Percentiles rank a stretch among this genome's conserved stretches.
Evolutionary conservation across 768 basidiomycete genomes (phyloP).

Genomic region (Daedaleopsis nitida): DNA sequence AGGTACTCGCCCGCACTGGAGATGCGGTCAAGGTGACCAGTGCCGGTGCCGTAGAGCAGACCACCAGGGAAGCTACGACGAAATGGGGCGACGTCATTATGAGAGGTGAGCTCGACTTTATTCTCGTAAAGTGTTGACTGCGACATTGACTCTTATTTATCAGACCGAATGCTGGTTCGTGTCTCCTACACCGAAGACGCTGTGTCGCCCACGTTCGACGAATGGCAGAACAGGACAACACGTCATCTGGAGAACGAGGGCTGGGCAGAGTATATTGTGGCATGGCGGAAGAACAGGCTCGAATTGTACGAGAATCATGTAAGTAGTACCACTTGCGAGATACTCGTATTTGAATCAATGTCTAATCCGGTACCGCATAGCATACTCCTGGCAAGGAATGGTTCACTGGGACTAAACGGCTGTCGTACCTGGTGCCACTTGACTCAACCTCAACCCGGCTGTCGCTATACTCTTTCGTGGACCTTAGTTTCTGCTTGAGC

Average conservation of each 20-base stretch:
- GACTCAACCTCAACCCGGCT: slow-evolving; percentile 60
- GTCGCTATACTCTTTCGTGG: slow-evolving; percentile 87
- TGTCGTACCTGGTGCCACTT: slow-evolving; percentile 80
- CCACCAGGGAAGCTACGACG: slow-evolving; percentile 20
- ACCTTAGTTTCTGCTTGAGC: slow-evolving; percentile 78
- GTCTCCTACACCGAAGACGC: slow-evolving; percentile 64
- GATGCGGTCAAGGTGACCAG: slow-evolving; percentile 62
- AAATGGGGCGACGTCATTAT: slow-evolving; percentile 61
- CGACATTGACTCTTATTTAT: too few relatives aligned
- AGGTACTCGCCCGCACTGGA: slow-evolving; percentile 67
- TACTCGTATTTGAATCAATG: neutral
- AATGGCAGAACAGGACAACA: slow-evolving; percentile 64
- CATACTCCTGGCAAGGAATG: slow-evolving; percentile 68
- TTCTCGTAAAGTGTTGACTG: neutral
- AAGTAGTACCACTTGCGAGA: slow-evolving; percentile 29
- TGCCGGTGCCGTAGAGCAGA: slow-evolving; percentile 53
- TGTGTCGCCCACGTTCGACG: slow-evolving; percentile 60
- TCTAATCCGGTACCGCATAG: slow-evolving; percentile 36
- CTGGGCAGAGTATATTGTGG: slow-evolving; percentile 84
- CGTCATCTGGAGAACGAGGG: slow-evolving; percentile 62
- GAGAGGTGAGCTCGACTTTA: slow-evolving; percentile 56
- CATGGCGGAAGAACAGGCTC: slow-evolving; percentile 75
- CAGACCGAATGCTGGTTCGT: slow-evolving; percentile 90
- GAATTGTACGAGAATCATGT: slow-evolving; percentile 90
- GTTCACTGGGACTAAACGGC: slow-evolving; percentile 70